Conservation (phyloP, 1,284 basidiomycete species). For the Laetiporus sulphureus region DNA sequence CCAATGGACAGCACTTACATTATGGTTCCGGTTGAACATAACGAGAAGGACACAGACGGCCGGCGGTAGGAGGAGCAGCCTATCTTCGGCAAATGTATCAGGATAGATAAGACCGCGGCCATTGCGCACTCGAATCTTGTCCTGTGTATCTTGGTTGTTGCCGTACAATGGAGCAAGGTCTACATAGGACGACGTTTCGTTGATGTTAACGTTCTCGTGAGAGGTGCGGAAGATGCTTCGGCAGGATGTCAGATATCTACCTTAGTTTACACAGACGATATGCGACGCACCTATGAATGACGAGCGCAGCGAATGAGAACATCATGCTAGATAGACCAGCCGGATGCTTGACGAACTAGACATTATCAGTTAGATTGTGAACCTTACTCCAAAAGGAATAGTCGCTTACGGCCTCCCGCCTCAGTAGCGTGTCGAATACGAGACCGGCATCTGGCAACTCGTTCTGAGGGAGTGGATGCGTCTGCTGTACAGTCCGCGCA, state of each 20-base stretch:
- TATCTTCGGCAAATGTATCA: slow-evolving; percentile 72
- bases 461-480: slow-evolving; percentile 52
- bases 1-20: slow-evolving; percentile 52
- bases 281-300: slow-evolving; percentile 62
- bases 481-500: slow-evolving; percentile 72
- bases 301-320: slow-evolving; percentile 78
- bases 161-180: slow-evolving; percentile 82
- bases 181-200: slow-evolving; percentile 84
- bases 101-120: slow-evolving; percentile 62
- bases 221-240: slow-evolving; percentile 67
- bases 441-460: slow-evolving; percentile 73
- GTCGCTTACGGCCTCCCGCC: slow-evolving; percentile 44
- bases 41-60: slow-evolving; percentile 67
- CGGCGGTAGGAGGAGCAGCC: slow-evolving; percentile 78
- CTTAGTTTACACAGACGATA: too few species aligned
- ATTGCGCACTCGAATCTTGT: slow-evolving; percentile 54
- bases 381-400: not conserved
- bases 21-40: slow-evolving; percentile 82
- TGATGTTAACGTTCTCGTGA: slow-evolving; percentile 59
- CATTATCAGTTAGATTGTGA: slow-evolving; percentile 1
- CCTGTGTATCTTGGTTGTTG: slow-evolving; percentile 52
- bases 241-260: too few species aligned
- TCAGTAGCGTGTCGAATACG: slow-evolving; percentile 66
- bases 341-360: slow-evolving; percentile 68
- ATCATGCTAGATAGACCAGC: slow-evolving; percentile 72